Base-by-base conservation (phyloP, 192 early-diverging fungal genomes). In the Dimargaris cristalligena region DNA sequence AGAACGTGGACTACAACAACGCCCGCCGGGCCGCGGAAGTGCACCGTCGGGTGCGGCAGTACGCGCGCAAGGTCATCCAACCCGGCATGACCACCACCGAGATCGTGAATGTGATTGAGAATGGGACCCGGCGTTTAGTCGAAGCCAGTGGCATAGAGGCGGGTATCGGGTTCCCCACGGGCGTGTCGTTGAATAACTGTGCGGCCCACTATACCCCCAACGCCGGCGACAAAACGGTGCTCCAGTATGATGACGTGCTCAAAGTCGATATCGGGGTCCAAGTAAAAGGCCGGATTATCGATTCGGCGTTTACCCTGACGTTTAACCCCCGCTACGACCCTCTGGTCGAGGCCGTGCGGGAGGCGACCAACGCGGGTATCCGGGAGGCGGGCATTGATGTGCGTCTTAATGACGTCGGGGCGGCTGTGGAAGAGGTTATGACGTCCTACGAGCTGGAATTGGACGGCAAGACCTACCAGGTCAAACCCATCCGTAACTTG, bases 141-240 rank as follows among this genome's bases (percentile, higher is more conserved):
- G 85, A 94, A 65, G 93, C 75, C n/a, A 80, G 85, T 29, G 91
- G 91, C 1, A 63, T 93, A 31, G 84, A 86, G 62, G 67, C 88
- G 4, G 73, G 91, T 3, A 91, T 97, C 58, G 95, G 88, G 10
- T 99, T 99, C 69, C 95, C 95, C 14, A 97, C 92, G 4, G 95
- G 95, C 25, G 76, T 79, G 55, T 96, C 92, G 1, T 61, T 97
- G 30, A 97, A 99, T 66, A 80, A 97, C 63, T 88, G 87, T 60
- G 95, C 95, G 10, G 95, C 95, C 13, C 95, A 99, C 63, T 99
- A 86, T 62, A 97, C 95, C 26, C 95, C 95, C 1, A 99, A 97
- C 65, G 79, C 87, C n/a, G 94, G 95, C 9, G 93, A 99, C 62
- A 86, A 81, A 59, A 92, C 89, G 6, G 88, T 95, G 2, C 56